Percentiles rank a stretch among this genome's conserved stretches.
phyloP scores from a whole-genome alignment of 208 protist species.

The Trypanosoma scelopori region DNA sequence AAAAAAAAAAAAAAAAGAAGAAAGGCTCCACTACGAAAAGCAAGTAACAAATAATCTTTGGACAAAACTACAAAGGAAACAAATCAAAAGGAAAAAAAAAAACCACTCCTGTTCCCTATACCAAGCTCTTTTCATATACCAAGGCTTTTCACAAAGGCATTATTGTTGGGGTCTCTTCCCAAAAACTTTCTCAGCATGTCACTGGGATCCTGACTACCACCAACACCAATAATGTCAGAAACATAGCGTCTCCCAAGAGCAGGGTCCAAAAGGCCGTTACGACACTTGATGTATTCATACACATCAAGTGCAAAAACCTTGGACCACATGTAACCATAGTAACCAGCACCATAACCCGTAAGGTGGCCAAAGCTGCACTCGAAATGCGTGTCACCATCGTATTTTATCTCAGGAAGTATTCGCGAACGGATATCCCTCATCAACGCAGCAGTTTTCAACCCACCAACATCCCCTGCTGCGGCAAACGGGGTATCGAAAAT shows the following conservation, averaged over 20 bases:
- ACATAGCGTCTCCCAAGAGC: constrained; percentile 64
- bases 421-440: constrained; percentile 54
- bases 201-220: constrained; percentile 73
- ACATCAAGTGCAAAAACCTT: constrained; percentile 86
- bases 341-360: constrained; percentile 74
- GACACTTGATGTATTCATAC: constrained; percentile 73
- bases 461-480: constrained; percentile 29
- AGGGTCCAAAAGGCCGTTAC: constrained; percentile 67
- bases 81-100: constrained; percentile 6
- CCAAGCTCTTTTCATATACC: constrained; percentile 38
- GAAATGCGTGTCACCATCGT: constrained; percentile 63
- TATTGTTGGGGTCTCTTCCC: constrained; percentile 76
- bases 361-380: constrained; percentile 82
- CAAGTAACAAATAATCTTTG: constrained; percentile 15
- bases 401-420: constrained; percentile 63
- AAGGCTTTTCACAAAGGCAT: constrained; percentile 74
- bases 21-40: not conserved
- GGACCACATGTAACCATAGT: constrained; percentile 89
- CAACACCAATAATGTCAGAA: constrained; percentile 74
- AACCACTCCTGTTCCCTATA: not conserved
- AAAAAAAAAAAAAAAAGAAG: constrained; percentile 13
- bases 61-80: constrained; percentile 1
- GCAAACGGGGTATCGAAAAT: constrained; percentile 77
- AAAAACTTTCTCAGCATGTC: constrained; percentile 79
- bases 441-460: constrained; percentile 59